Conservation (phyloP, 2,329 filamentous ascomycete species). For the Trichoderma sp. region DNA sequence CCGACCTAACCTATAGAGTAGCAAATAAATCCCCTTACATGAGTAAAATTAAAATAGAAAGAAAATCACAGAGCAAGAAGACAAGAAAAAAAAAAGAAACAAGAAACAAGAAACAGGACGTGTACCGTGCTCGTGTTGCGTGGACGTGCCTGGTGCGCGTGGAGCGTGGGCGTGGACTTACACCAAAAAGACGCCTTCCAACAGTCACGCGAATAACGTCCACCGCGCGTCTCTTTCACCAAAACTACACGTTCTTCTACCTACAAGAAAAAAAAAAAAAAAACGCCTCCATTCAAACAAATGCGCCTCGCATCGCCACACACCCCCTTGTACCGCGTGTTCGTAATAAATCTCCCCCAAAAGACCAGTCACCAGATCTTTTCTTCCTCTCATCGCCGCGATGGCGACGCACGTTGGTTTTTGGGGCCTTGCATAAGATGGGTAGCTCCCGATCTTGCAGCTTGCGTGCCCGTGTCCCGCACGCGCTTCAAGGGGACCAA, state of each 20-base stretch:
- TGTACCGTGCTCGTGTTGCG: constrained; percentile 15
- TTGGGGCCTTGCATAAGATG: background rate
- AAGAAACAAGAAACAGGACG: background rate
- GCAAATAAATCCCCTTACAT: background rate
- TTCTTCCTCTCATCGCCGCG: background rate
- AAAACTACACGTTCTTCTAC: background rate
- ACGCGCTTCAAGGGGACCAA: background rate
- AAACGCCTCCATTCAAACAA: background rate
- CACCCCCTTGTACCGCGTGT: background rate
- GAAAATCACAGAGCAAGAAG: background rate
- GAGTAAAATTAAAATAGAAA: background rate
- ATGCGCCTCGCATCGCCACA: background rate
- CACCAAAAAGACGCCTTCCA: background rate
- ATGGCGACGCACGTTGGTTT: background rate
- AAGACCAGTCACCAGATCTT: background rate
- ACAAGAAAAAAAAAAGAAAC: background rate
- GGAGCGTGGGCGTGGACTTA: background rate
- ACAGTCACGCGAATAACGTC: constrained; percentile 8
- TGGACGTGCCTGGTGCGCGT: background rate
- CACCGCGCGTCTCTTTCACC: constrained; percentile 8
- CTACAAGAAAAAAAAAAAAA: background rate
- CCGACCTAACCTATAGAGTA: background rate
- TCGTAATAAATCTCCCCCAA: background rate
- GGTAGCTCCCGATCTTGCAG: constrained; percentile 11
- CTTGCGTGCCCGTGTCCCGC: background rate